Conservation (phyloP, 306 rosid species). For the Datisca glomerata region DNA sequence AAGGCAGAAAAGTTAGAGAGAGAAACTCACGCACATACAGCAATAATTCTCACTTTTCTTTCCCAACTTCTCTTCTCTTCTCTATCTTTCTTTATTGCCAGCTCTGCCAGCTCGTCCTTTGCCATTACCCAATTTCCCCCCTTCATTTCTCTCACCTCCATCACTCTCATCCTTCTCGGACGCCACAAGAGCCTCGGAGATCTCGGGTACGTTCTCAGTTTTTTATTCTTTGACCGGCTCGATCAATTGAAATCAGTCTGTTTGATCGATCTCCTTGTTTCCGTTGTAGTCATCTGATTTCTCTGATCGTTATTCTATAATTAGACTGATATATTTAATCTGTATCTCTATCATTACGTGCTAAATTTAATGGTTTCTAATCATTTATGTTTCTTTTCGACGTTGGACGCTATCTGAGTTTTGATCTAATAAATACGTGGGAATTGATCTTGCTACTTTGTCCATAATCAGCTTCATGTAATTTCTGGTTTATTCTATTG, state of each 20-base stretch:
- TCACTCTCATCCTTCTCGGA: slow-evolving; percentile 2
- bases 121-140: slow-evolving; percentile 13
- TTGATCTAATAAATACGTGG: slow-evolving; percentile 25
- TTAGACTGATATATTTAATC: too few species aligned
- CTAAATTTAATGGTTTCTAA: slow-evolving; percentile 23
- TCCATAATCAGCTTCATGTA: slow-evolving; percentile 2
- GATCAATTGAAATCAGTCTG: background rate
- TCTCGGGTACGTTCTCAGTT: slow-evolving; percentile 44
- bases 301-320: background rate
- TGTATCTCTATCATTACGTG: background rate
- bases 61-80: slow-evolving; percentile 28
- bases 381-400: slow-evolving; percentile 9
- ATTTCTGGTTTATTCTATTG: too few species aligned
- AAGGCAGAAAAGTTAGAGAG: slow-evolving; percentile 69
- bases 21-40: slow-evolving; percentile 30
- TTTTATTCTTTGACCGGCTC: slow-evolving; percentile 1
- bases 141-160: slow-evolving; percentile 18
- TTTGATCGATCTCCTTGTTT: slow-evolving; percentile 22
- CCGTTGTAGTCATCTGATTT: background rate
- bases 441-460: slow-evolving; percentile 6
- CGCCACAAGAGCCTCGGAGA: slow-evolving; percentile 29
- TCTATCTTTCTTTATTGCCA: slow-evolving; percentile 62
- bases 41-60: slow-evolving; percentile 67
- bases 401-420: slow-evolving; percentile 12
- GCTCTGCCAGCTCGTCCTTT: slow-evolving; percentile 57